Conservation (phyloP, 129 eudicot genomes). For the Sambucus nigra region DNA sequence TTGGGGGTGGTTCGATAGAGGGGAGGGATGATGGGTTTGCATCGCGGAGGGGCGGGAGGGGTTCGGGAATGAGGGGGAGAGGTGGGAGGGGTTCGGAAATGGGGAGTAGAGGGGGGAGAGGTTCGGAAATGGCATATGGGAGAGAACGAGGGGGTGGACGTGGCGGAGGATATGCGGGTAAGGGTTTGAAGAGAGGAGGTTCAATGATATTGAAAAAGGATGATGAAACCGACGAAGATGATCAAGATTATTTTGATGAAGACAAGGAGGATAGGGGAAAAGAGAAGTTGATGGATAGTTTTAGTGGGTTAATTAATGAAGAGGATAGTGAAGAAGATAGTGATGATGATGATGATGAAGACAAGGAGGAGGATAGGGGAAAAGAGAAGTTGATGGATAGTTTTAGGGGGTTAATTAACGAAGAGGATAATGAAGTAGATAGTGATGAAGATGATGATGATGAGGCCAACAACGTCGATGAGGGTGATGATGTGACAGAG, state of each 20-base stretch:
- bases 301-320: conserved; percentile 36
- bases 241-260: no score
- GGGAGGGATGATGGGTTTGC: conserved; percentile 18
- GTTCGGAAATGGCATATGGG: conserved; percentile 14
- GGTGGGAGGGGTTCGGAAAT: conserved; percentile 21
- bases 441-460: conserved; percentile 32
- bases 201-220: conserved; percentile 21
- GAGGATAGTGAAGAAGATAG: conserved; percentile 37
- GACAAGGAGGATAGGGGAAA: conserved; percentile 33
- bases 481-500: conserved; percentile 16
- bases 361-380: conserved; percentile 17
- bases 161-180: conserved; percentile 15
- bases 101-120: conserved; percentile 23
- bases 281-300: conserved; percentile 26
- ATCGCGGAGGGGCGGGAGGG: conserved; percentile 31
- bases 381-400: conserved; percentile 24
- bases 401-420: conserved; percentile 41
- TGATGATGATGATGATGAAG: conserved; percentile 25
- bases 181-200: conserved; percentile 29
- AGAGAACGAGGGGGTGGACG: conserved; percentile 22
- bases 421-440: no score
- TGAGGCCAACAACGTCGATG: conserved; percentile 9
- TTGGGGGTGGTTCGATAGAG: conserved; percentile 19
- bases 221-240: conserved; percentile 6
- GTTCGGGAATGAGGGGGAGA: conserved; percentile 15